Evolutionary conservation across 352 stramenopile species (phyloP).

Genomic region (Phytophthora multivora): DNA sequence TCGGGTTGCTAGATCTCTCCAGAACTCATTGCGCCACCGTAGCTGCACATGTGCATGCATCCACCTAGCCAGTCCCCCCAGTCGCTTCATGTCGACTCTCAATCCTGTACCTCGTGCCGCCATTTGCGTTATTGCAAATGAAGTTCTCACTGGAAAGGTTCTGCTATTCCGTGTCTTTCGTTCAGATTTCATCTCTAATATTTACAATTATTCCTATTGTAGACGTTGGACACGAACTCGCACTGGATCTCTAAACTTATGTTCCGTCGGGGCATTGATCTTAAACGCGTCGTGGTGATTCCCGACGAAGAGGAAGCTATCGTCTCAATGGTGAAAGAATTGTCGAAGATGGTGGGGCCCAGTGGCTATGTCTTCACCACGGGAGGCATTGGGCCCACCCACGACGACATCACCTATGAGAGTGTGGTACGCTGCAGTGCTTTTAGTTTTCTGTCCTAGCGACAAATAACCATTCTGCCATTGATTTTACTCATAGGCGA

Average conservation of each 20-base stretch:
- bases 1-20: no score
- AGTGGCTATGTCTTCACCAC: conserved; percentile 88
- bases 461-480: conserved; percentile 6
- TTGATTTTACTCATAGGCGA: conserved; percentile 45
- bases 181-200: not conserved
- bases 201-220: conserved; percentile 2
- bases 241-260: conserved; percentile 84
- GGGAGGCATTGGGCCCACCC: conserved; percentile 82
- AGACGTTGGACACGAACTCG: conserved; percentile 89
- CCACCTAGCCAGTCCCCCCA: not conserved
- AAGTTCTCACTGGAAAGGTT: conserved; percentile 88
- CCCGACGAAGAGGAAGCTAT: conserved; percentile 83
- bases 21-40: no score
- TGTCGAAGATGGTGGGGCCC: conserved; percentile 74
- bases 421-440: conserved; percentile 51
- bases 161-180: not conserved
- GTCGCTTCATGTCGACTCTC: conserved; percentile 9
- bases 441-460: not conserved
- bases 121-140: conserved; percentile 83
- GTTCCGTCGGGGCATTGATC: conserved; percentile 78
- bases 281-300: conserved; percentile 80
- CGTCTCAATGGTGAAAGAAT: conserved; percentile 66
- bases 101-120: conserved; percentile 54
- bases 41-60: no score
- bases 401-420: conserved; percentile 90